phyloP scores from a whole-genome alignment of 768 basidiomycete species.

The Leccinum rimulosum region DNA sequence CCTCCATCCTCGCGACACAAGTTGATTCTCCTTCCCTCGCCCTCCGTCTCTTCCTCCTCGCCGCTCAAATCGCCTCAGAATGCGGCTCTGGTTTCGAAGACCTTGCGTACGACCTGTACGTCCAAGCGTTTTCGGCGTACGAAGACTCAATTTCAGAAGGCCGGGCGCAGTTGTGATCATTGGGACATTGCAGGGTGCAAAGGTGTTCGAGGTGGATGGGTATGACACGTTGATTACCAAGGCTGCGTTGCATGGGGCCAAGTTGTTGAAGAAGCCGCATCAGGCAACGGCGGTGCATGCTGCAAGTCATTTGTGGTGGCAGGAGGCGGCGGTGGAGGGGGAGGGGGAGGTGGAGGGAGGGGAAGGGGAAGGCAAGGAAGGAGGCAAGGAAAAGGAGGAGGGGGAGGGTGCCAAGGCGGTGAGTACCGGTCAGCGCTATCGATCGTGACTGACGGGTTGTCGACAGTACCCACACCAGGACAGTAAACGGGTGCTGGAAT shows the following conservation, averaged over 20 bases:
- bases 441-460: background rate
- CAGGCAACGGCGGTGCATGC: constrained; percentile 92
- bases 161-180: constrained; percentile 92
- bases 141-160: constrained; percentile 97
- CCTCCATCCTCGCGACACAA: constrained; percentile 87
- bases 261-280: constrained; percentile 96
- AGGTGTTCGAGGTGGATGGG: constrained; percentile 92
- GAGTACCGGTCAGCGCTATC: background rate
- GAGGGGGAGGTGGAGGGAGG: constrained; percentile 30
- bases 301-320: constrained; percentile 99
- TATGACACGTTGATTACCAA: constrained; percentile 98
- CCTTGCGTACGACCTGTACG: constrained; percentile 95
- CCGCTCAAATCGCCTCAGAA: constrained; percentile 93
- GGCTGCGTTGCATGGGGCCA: constrained; percentile 86
- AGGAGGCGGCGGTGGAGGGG: constrained; percentile 53
- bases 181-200: constrained; percentile 80
- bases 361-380: constrained; percentile 16
- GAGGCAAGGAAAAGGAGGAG: constrained; percentile 36
- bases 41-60: constrained; percentile 90
- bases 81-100: constrained; percentile 93
- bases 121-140: constrained; percentile 96
- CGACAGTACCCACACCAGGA: background rate
- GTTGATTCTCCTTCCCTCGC: constrained; percentile 93
- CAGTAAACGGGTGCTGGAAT: background rate
- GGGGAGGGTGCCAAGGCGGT: constrained; percentile 30